Conservation (phyloP, 2,329 filamentous ascomycete genomes). For the Chrysoporthe cubensis region DNA sequence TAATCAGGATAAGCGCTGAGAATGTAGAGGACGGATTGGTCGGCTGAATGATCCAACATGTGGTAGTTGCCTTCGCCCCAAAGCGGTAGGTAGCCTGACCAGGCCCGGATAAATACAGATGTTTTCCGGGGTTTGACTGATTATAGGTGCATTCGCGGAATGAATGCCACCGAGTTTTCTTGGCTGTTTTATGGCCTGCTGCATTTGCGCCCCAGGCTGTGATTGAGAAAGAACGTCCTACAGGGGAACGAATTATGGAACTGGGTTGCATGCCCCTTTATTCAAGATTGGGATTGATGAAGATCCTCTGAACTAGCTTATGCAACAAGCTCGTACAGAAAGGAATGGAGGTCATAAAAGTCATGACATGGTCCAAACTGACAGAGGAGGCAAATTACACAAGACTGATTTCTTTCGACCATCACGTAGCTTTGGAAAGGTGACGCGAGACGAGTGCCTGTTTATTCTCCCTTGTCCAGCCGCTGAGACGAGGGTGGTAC, state of each 20-base stretch:
- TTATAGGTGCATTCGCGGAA: slow-evolving; percentile 16
- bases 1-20: slow-evolving; percentile 9
- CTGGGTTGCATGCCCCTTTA: background rate
- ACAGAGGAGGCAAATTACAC: too few relatives aligned
- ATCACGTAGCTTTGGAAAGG: too few relatives aligned
- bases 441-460: too few relatives aligned
- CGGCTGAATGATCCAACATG: slow-evolving; percentile 23
- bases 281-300: background rate
- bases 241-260: background rate
- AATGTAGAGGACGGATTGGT: slow-evolving; percentile 12
- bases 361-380: too few relatives aligned
- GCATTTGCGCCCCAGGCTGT: too few relatives aligned
- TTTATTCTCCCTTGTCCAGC: background rate
- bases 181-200: background rate
- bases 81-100: too few relatives aligned
- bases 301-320: background rate
- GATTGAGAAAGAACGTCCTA: background rate
- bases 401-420: too few relatives aligned
- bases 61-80: slow-evolving; percentile 12
- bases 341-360: too few relatives aligned
- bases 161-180: slow-evolving; percentile 14
- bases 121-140: slow-evolving; percentile 5
- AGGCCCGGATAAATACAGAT: background rate
- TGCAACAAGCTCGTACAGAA: too few relatives aligned
- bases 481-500: too few relatives aligned